A percentile compares a stretch with the other conserved stretches of the same genome.
Evolutionary conservation across 495 filamentous ascomycete species (phyloP).

Genomic region (Lichina pygmaea): DNA sequence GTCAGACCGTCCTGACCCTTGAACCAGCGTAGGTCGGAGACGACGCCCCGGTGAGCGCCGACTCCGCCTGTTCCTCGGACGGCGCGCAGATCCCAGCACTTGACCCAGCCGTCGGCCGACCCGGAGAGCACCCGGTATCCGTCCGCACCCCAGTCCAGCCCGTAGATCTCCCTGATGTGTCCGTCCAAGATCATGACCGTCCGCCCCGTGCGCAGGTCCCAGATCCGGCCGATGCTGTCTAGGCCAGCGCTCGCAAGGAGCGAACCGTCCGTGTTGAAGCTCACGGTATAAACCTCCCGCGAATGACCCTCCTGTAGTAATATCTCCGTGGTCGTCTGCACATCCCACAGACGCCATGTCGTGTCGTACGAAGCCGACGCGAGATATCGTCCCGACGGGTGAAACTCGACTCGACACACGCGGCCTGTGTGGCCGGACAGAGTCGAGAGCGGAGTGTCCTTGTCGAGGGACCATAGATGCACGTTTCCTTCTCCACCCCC

Average conservation of each 20-base stretch:
- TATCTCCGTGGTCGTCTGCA: constrained; percentile 58
- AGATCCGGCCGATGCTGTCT: constrained; percentile 84
- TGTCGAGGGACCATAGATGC: constrained; percentile 67
- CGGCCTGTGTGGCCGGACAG: constrained; percentile 65
- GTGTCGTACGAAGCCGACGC: constrained; percentile 90
- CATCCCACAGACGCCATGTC: constrained; percentile 92
- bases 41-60: constrained; percentile 73
- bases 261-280: constrained; percentile 75
- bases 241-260: constrained; percentile 71
- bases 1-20: constrained; percentile 47
- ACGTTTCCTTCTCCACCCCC: constrained; percentile 77
- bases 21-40: constrained; percentile 84
- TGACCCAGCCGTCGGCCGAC: constrained; percentile 85
- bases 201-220: constrained; percentile 84
- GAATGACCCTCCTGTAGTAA: constrained; percentile 87
- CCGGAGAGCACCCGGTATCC: constrained; percentile 71
- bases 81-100: constrained; percentile 89
- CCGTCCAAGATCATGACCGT: constrained; percentile 92
- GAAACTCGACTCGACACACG: constrained; percentile 80
- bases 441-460: constrained; percentile 60
- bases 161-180: constrained; percentile 81
- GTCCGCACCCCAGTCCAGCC: constrained; percentile 74
- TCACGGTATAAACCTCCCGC: constrained; percentile 65
- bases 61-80: constrained; percentile 60
- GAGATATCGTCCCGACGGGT: constrained; percentile 71